Evolutionary conservation across 225 moss, liverwort and hornwort genomes (phyloP).

Genomic region (Bryoerythrophyllum caledonicum): DNA sequence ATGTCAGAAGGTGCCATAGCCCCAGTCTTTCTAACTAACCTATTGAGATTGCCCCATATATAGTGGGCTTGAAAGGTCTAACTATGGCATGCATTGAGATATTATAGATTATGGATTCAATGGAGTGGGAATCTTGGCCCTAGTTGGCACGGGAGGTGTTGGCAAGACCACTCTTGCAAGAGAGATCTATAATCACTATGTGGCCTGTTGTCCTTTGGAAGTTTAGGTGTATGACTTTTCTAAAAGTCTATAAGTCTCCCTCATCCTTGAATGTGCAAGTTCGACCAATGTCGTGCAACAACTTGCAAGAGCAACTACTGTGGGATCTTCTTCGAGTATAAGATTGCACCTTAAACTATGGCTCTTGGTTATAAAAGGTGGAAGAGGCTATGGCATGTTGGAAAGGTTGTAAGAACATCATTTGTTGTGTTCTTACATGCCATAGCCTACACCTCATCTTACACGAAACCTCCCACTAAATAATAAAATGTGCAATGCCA

Average conservation of each 20-base stretch:
- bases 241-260: background rate
- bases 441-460: background rate
- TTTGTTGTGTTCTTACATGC: background rate
- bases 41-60: background rate
- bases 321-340: background rate
- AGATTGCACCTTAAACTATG: background rate
- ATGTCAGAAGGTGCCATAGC: too few relatives aligned
- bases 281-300: background rate
- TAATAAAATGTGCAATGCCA: background rate
- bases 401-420: background rate
- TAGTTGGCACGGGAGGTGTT: background rate
- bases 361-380: background rate
- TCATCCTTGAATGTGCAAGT: background rate
- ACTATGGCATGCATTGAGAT: background rate
- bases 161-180: background rate
- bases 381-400: conserved; percentile 2
- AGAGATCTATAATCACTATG: background rate
- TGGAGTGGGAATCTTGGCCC: background rate
- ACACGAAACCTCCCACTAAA: background rate
- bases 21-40: background rate
- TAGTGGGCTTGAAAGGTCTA: background rate
- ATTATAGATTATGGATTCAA: background rate
- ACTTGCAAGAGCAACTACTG: background rate
- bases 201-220: too few relatives aligned
- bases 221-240: background rate